Base-by-base conservation (phyloP, 495 filamentous ascomycete species). In the Penicillium fimorum region DNA sequence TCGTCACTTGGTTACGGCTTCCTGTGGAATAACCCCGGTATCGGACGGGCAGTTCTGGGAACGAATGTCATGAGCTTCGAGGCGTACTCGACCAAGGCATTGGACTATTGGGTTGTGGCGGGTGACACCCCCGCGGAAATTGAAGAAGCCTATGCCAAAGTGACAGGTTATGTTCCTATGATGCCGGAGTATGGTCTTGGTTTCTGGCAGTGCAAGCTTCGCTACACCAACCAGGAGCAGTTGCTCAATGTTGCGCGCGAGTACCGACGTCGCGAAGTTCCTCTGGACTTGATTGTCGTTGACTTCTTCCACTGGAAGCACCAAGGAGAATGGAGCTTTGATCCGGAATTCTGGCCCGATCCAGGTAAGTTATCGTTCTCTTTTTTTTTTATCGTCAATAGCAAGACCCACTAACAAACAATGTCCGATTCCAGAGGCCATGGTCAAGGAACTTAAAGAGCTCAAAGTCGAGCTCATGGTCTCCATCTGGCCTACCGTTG, bases 101-200 rank as follows among this genome's bases (percentile, higher is more conserved):
- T 85, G 42, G 82, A 85, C 49, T 84, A 82, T 56, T 85, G 82
- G 82, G 67, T 84, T 54, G 79, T 84, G 8, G 79, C 79, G 6
- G 81, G 79, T 5, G 76, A 82, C 47, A 73, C 64, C 3, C 81
- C 81, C 0, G 70, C 71, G 0, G 76, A 82, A 42, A 83, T 84
- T 50, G 76, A 73, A 25, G 67, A 80, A 55, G 70, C 75, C 0
- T 85, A 84, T 64, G 73, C 75, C 6, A 64, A 62, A 15, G 76
- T 74, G 13, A 79, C 80, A 0, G 82, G 82, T 3, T 75, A 71
- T 42, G 80, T 78, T 0, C 82, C 82, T 0, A 79, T 79, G 78
- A 85, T 85, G 82, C 82, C 82, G 2, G 82, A 84, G 50, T 84
- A 82, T 49, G 82, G 82, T 7, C 73, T 84, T 18, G 82, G 82